phyloP scores from a whole-genome alignment of 179 eudicot species.

The Beta lomatogona region DNA sequence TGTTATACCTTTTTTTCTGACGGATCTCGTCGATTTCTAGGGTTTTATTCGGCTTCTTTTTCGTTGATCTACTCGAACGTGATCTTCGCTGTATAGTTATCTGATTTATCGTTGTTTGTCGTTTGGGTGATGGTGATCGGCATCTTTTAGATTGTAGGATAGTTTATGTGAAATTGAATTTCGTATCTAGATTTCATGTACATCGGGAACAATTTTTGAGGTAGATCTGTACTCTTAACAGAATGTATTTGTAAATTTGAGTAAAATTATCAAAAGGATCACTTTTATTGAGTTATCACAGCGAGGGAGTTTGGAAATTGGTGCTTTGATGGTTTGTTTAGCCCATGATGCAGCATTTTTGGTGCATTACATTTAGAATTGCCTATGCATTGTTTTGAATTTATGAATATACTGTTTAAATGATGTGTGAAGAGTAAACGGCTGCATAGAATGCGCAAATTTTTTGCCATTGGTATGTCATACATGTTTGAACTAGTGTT shows the following conservation, averaged over 20 bases:
- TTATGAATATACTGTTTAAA: neutral
- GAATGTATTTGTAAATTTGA: neutral
- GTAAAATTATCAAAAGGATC: neutral
- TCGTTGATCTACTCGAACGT: neutral
- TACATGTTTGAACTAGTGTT: neutral
- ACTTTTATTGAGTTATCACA: no score
- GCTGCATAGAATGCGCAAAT: neutral
- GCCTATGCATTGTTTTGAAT: neutral
- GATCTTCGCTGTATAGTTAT: neutral
- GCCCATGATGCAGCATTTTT: neutral
- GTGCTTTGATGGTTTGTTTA: no score
- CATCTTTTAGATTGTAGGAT: neutral
- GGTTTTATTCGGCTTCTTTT: neutral
- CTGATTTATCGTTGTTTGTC: neutral
- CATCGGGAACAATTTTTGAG: neutral
- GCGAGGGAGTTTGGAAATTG: no score
- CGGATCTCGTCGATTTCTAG: constrained; percentile 16
- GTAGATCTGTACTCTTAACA: neutral
- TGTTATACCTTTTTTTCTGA: neutral
- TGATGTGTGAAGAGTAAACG: neutral
- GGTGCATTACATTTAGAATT: neutral
- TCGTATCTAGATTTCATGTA: neutral
- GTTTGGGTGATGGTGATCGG: constrained; percentile 6
- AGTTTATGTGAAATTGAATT: neutral
- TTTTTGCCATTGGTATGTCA: neutral